These are phyloP conservation scores for Microbotryum intermedium DNA, from an alignment of 1,284 basidiomycete genomes.

Conservation along the genomic window DNA sequence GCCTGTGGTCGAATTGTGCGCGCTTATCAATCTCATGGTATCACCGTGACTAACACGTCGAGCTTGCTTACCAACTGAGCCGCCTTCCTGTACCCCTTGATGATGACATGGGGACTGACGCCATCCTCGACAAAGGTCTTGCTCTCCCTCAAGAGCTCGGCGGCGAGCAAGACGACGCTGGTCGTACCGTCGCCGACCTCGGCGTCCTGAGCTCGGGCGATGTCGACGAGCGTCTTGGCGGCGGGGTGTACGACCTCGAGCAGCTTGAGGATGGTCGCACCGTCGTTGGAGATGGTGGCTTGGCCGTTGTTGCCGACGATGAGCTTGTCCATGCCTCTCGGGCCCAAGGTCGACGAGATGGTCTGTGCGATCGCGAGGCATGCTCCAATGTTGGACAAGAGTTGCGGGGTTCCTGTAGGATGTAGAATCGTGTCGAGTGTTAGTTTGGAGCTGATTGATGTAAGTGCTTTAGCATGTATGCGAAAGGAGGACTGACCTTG, in stretches of 20 bases:
- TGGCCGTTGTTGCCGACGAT: conserved; percentile 78
- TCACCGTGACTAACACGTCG: neutral
- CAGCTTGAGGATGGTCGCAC: conserved; percentile 92
- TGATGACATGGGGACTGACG: conserved; percentile 93
- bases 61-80: conserved; percentile 62
- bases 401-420: conserved; percentile 34
- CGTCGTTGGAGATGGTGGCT: conserved; percentile 95
- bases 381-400: conserved; percentile 53
- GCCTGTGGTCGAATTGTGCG: conserved; percentile 49
- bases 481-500: conserved; percentile 31
- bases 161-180: conserved; percentile 84
- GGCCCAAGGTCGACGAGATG: conserved; percentile 89
- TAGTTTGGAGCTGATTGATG: neutral
- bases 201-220: conserved; percentile 94
- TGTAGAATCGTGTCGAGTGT: neutral
- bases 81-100: conserved; percentile 89
- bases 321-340: conserved; percentile 97
- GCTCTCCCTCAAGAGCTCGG: conserved; percentile 90
- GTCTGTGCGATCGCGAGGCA: conserved; percentile 85
- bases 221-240: conserved; percentile 91
- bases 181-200: conserved; percentile 99
- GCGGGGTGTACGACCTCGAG: conserved; percentile 97
- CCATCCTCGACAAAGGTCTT: conserved; percentile 91
- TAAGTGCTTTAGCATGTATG: too few species aligned
- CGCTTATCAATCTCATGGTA: neutral